Evolutionary conservation across 352 stramenopile species (phyloP).

Genomic region (Phytophthora constricta): DNA sequence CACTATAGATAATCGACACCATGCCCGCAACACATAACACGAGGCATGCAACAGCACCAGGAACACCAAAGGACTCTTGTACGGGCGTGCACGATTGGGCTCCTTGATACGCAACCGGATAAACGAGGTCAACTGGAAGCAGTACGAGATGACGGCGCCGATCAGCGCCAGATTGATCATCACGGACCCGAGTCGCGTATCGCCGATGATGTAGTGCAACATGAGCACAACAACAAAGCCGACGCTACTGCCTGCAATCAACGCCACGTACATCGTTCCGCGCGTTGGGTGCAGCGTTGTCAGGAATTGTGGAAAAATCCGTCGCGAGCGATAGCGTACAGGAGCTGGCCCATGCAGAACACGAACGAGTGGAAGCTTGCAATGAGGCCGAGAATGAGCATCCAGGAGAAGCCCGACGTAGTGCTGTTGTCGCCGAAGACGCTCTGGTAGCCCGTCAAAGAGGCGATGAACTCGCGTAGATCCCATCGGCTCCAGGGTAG

Average conservation of each 20-base stretch:
- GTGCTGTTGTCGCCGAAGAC: conserved; percentile 75
- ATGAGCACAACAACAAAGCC: conserved; percentile 55
- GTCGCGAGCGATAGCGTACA: conserved; percentile 73
- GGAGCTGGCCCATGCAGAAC: conserved; percentile 76
- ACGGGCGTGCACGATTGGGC: conserved; percentile 54
- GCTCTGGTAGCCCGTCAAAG: conserved; percentile 68
- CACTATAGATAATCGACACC: conserved; percentile 76
- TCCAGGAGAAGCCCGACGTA: conserved; percentile 72
- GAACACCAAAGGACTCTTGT: conserved; percentile 63
- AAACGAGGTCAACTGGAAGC: conserved; percentile 62
- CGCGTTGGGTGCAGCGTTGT: conserved; percentile 51
- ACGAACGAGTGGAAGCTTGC: conserved; percentile 80
- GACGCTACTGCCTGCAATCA: conserved; percentile 55
- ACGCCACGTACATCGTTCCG: conserved; percentile 58
- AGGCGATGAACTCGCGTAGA: conserved; percentile 55
- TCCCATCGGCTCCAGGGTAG: conserved; percentile 46
- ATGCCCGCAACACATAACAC: conserved; percentile 51
- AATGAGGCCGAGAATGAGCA: conserved; percentile 69
- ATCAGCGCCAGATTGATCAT: conserved; percentile 78
- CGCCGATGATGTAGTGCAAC: conserved; percentile 68
- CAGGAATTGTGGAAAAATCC: conserved; percentile 62
- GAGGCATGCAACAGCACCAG: conserved; percentile 52
- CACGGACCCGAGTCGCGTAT: conserved; percentile 62
- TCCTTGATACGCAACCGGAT: conserved; percentile 62
- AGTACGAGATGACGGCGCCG: conserved; percentile 70